These are phyloP conservation scores for Clarkia xantiana DNA, from an alignment of 345 rosid genomes.

Conservation along the genomic window DNA sequence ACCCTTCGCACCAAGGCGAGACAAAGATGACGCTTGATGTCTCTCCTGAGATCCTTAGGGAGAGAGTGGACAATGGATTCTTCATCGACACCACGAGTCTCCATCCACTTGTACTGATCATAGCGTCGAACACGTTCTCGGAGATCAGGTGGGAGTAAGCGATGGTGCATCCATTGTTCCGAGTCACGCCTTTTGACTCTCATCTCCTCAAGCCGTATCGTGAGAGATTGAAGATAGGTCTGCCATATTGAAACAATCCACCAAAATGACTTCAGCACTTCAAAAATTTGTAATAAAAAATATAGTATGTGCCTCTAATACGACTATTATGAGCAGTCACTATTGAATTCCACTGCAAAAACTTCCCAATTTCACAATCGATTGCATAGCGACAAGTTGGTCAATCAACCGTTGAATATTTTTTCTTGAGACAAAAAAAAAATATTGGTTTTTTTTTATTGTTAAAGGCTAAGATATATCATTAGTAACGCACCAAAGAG, in stretches of 20 bases:
- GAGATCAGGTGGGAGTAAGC: slow-evolving; percentile 77
- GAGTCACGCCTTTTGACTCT: slow-evolving; percentile 95
- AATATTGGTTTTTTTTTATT: too few relatives aligned
- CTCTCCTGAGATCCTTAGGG: slow-evolving; percentile 91
- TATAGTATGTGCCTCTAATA: too few relatives aligned
- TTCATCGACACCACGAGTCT: slow-evolving; percentile 93
- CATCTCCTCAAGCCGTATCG: slow-evolving; percentile 95
- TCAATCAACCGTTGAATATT: too few relatives aligned
- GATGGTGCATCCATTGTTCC: slow-evolving; percentile 99
- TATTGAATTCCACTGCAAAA: too few relatives aligned
- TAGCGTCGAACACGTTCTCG: slow-evolving; percentile 82
- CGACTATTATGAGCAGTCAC: neutral
- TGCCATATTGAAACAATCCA: slow-evolving; percentile 18
- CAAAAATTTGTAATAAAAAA: slow-evolving; percentile 3
- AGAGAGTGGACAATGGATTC: slow-evolving; percentile 73
- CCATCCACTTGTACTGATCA: slow-evolving; percentile 96
- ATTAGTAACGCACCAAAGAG: too few relatives aligned
- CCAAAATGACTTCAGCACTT: neutral
- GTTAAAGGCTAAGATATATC: too few relatives aligned
- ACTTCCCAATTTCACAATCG: too few relatives aligned
- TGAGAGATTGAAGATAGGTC: slow-evolving; percentile 96
- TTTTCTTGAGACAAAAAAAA: too few relatives aligned
- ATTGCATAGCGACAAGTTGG: too few relatives aligned
- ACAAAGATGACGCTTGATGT: slow-evolving; percentile 92
- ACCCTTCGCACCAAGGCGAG: slow-evolving; percentile 86